These are phyloP conservation scores for Russula sp. DNA, from an alignment of 768 basidiomycete species.

Conservation along the genomic window DNA sequence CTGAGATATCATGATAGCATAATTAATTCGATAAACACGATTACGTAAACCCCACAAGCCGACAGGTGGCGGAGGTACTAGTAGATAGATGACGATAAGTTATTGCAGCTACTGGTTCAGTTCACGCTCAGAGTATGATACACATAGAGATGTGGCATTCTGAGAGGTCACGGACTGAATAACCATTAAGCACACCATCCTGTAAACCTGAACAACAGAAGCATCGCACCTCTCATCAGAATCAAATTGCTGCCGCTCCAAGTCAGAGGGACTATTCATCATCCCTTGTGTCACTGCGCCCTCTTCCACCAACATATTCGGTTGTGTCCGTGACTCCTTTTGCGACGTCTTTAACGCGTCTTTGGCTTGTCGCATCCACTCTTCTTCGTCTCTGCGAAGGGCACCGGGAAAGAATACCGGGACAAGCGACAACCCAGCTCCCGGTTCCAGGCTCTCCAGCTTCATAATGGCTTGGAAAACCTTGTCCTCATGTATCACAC, in stretches of 20 bases:
- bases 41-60: no score
- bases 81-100: no score
- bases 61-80: no score
- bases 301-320: neutral
- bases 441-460: constrained; percentile 18
- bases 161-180: neutral
- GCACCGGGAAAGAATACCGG: constrained; percentile 25
- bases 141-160: neutral
- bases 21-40: no score
- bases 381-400: constrained; percentile 20
- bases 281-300: neutral
- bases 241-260: neutral
- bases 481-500: constrained; percentile 18
- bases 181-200: neutral
- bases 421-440: constrained; percentile 22
- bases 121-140: neutral
- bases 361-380: neutral
- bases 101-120: no score
- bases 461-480: constrained; percentile 22
- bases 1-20: no score
- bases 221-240: neutral
- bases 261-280: neutral
- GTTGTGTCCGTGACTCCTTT: neutral
- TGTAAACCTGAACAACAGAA: neutral
- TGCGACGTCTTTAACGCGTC: neutral